Evolutionary conservation across 345 rosid species (phyloP).

Genomic region (Trapa bicornis): DNA sequence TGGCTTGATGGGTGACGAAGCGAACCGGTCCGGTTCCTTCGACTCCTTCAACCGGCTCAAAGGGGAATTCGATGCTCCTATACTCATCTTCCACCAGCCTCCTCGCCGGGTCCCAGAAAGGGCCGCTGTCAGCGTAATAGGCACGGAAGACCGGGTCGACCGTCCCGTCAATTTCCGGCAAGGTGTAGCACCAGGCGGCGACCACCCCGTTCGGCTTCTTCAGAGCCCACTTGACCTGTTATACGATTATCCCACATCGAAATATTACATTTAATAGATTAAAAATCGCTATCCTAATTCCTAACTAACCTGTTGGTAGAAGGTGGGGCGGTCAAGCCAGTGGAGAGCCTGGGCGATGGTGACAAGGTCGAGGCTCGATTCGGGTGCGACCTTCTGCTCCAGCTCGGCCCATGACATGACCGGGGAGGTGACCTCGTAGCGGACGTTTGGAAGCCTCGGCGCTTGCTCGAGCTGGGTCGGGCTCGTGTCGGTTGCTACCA

Average conservation of each 20-base stretch:
- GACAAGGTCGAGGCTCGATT: constrained; percentile 49
- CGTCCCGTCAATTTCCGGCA: constrained; percentile 35
- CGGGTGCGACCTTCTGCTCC: constrained; percentile 22
- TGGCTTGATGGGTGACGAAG: constrained; percentile 36
- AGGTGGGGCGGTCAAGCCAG: constrained; percentile 51
- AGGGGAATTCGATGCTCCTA: constrained; percentile 46
- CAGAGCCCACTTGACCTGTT: constrained; percentile 40
- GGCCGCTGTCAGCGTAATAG: constrained; percentile 31
- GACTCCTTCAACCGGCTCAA: constrained; percentile 42
- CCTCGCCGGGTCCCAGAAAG: constrained; percentile 52
- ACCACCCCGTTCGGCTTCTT: constrained; percentile 64
- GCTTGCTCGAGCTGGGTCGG: constrained; percentile 52
- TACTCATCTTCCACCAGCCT: constrained; percentile 52
- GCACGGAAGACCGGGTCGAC: constrained; percentile 40
- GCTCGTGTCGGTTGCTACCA: constrained; percentile 79
- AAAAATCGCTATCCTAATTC: no score
- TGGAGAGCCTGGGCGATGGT: constrained; percentile 74
- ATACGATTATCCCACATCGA: no score
- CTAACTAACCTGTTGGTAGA: constrained; percentile 25
- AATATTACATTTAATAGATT: no score
- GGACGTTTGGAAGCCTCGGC: constrained; percentile 39
- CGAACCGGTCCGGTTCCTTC: constrained; percentile 42
- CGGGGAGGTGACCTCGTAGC: constrained; percentile 48
- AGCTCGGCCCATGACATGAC: constrained; percentile 30
- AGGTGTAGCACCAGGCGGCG: constrained; percentile 82